Evolutionary conservation across 306 rosid species (phyloP).

Genomic region (Citrullus mucosospermus): DNA sequence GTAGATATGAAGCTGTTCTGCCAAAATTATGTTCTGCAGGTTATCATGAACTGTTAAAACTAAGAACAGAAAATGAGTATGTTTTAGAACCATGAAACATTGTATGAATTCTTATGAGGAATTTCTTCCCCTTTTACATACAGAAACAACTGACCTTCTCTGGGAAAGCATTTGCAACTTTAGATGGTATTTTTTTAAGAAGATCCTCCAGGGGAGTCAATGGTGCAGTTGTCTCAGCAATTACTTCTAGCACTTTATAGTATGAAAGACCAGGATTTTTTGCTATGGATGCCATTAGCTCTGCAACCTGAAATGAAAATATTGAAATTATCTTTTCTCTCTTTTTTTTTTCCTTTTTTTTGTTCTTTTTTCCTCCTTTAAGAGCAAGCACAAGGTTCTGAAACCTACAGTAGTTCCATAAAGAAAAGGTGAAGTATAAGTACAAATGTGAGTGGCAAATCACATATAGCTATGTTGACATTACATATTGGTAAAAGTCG

Average conservation of each 20-base stretch:
- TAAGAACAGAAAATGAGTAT: neutral
- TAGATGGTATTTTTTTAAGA: slow-evolving; percentile 71
- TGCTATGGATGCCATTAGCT: slow-evolving; percentile 74
- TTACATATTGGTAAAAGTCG: too few relatives aligned
- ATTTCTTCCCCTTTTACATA: neutral
- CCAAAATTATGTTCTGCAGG: neutral
- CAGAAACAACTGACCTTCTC: slow-evolving; percentile 33
- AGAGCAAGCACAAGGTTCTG: too few relatives aligned
- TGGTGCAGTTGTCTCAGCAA: slow-evolving; percentile 88
- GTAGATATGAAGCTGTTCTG: neutral
- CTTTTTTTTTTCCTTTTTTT: too few relatives aligned
- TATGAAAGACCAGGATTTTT: slow-evolving; percentile 56
- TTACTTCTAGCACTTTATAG: slow-evolving; percentile 80
- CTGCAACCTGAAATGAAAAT: slow-evolving; percentile 61
- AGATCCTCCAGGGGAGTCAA: slow-evolving; percentile 69
- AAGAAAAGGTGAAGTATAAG: too few relatives aligned
- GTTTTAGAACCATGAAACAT: neutral
- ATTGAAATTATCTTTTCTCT: too few relatives aligned
- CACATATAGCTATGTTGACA: too few relatives aligned
- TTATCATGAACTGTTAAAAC: neutral
- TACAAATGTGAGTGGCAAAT: too few relatives aligned
- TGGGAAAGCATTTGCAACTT: slow-evolving; percentile 30
- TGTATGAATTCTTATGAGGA: neutral
- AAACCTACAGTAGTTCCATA: too few relatives aligned
- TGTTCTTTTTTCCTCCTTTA: too few relatives aligned